Evolutionary conservation across 345 rosid genomes (phyloP).

Genomic region (Cardamine chenopodiifolia): DNA sequence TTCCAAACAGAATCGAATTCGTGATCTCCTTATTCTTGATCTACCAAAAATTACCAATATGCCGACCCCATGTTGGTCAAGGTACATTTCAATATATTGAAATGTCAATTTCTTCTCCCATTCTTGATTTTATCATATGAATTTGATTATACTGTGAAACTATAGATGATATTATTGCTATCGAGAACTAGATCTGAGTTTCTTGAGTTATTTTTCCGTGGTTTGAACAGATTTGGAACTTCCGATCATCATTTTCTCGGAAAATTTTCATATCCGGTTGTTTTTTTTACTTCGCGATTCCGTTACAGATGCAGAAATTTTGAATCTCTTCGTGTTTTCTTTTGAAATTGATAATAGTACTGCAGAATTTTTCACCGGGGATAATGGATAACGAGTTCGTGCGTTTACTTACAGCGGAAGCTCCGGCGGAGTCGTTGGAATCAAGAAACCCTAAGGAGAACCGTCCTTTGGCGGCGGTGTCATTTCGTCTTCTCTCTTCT

Average conservation of each 20-base stretch:
- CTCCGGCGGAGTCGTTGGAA: constrained; percentile 27
- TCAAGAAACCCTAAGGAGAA: constrained; percentile 25
- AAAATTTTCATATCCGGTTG: neutral
- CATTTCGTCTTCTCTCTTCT: constrained; percentile 37
- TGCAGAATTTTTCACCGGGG: neutral
- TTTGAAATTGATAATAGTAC: constrained; percentile 7
- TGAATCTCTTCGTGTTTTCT: constrained; percentile 7
- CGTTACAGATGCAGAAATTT: neutral
- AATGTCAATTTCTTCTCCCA: constrained; percentile 5
- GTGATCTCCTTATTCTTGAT: no score
- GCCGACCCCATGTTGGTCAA: no score
- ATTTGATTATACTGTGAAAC: neutral
- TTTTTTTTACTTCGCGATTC: neutral
- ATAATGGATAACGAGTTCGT: constrained; percentile 48
- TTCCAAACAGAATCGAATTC: no score
- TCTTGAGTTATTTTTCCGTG: neutral
- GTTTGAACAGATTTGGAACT: neutral
- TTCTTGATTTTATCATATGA: constrained; percentile 3
- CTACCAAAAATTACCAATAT: no score
- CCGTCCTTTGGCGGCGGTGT: constrained; percentile 10
- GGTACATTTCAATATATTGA: constrained; percentile 13
- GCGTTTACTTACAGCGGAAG: constrained; percentile 37
- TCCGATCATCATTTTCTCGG: neutral
- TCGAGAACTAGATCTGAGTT: constrained; percentile 25
- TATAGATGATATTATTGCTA: neutral